These are phyloP conservation scores for Rauvolfia tetraphylla DNA, from an alignment of 257 asterid species.

Conservation along the genomic window DNA sequence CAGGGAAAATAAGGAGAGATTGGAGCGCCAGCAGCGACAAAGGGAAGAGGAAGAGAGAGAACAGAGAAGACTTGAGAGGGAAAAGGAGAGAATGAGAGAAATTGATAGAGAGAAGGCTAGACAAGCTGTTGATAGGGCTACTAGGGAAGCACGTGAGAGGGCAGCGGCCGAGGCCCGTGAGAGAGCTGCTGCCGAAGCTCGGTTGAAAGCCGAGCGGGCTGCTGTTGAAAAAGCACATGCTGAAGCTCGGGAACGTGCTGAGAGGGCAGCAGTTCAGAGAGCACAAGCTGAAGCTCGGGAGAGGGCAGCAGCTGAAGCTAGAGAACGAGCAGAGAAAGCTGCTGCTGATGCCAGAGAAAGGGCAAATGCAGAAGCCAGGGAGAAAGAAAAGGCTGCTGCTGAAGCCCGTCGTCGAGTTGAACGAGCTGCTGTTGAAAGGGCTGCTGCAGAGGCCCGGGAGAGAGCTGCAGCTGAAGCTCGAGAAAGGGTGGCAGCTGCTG, in stretches of 20 bases:
- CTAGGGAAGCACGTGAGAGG: conserved; percentile 95
- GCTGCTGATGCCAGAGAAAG: conserved; percentile 86
- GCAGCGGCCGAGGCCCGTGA: conserved; percentile 75
- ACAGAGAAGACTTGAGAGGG: conserved; percentile 68
- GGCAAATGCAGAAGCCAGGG: conserved; percentile 58
- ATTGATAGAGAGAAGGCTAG: conserved; percentile 75
- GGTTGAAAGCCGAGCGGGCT: conserved; percentile 63
- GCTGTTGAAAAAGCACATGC: conserved; percentile 72
- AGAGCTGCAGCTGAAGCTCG: conserved; percentile 90
- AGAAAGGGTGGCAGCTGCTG: conserved; percentile 72
- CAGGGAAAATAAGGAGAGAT: conserved; percentile 66
- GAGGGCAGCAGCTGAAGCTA: conserved; percentile 95
- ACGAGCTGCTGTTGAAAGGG: conserved; percentile 89
- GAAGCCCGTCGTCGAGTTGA: conserved; percentile 88
- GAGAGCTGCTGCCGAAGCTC: conserved; percentile 64
- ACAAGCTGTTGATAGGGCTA: conserved; percentile 93
- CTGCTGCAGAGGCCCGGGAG: conserved; percentile 85
- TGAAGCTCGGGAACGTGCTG: conserved; percentile 86
- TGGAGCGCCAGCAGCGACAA: conserved; percentile 67
- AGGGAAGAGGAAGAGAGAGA: conserved; percentile 87
- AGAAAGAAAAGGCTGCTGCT: conserved; percentile 74
- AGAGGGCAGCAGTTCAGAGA: conserved; percentile 90
- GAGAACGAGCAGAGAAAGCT: conserved; percentile 76
- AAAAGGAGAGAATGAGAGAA: conserved; percentile 65
- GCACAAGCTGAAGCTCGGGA: conserved; percentile 97